Base-by-base conservation (phyloP, 2,329 filamentous ascomycete genomes). In the Fusarium transvaalense region DNA sequence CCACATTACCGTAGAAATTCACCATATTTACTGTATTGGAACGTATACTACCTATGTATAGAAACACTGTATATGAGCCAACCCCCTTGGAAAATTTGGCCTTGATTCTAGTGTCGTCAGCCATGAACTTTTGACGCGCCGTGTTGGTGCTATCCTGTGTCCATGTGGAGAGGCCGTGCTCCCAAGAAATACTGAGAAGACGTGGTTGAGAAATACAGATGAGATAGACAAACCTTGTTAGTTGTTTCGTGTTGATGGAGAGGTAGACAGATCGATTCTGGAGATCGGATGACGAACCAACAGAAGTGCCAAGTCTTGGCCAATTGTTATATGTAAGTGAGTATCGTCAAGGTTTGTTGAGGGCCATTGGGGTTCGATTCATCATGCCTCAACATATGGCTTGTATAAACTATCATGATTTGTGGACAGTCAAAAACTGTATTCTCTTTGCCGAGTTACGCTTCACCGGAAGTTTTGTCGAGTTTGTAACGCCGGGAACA, bases 31-130 rank as follows among this genome's bases (percentile, higher is more conserved):
- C 48, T 51, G 64, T 64, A 55, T 43, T 31, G 38, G 35, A 46
- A 52, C 38, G 14, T 12, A 14, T 31, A 25, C 13, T 42, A 42
- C 27, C 13, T 42, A 42, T 42, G n/a, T 39, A 38, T 37, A 42
- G 39, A 25, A 46, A 37, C 43, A 58, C 52, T 63, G 56, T 66
- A 57, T 31, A 39, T 29, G 39, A 6, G 12, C 19, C 19, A 51
- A 17, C 35, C 37, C 56, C 43, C 15, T 47, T 7, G 10, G 21
- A 27, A 42, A 67, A 68, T 35, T 68, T 50, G 47, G 48, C 32
- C 53, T 19, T 55, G 56, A 50, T 46, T 35, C 50, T 53, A 45
- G 45, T 50, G 65, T 68, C 61, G 52, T 66, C 61, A 69, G 65
- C 66, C 25, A 47, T 68, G 54, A 56, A 37, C 59, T 66, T 65